These are phyloP conservation scores for Globisporangium polare DNA, from an alignment of 352 stramenopile genomes.

Conservation along the genomic window DNA sequence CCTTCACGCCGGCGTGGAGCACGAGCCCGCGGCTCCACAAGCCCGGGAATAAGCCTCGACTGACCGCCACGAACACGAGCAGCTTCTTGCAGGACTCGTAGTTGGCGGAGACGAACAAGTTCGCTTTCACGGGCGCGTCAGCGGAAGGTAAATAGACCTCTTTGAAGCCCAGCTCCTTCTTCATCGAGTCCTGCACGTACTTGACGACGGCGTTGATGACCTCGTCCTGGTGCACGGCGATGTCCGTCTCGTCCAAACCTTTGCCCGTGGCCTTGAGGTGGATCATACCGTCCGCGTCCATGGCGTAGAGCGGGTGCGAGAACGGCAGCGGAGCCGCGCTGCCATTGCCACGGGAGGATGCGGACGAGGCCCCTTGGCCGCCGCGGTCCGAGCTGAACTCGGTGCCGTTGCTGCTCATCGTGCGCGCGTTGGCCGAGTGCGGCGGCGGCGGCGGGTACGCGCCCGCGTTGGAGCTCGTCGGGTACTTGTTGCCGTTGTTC, in stretches of 20 bases:
- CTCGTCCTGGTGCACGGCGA: constrained; percentile 86
- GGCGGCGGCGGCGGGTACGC: constrained; percentile 21
- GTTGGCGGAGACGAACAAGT: constrained; percentile 81
- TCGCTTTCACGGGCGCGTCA: constrained; percentile 74
- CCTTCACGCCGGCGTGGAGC: constrained; percentile 83
- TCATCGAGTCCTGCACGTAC: constrained; percentile 86
- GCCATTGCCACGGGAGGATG: background rate
- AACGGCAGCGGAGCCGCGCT: constrained; percentile 47
- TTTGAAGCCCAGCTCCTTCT: constrained; percentile 66
- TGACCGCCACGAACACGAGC: constrained; percentile 84
- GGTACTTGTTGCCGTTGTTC: constrained; percentile 34
- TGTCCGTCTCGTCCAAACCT: constrained; percentile 73
- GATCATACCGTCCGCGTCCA: constrained; percentile 84
- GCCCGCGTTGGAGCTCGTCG: background rate
- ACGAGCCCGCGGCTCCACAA: constrained; percentile 84
- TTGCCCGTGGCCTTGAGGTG: constrained; percentile 83
- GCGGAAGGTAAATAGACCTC: constrained; percentile 71
- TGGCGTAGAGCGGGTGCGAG: constrained; percentile 75
- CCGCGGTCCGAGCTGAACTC: constrained; percentile 9
- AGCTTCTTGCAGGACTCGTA: constrained; percentile 79
- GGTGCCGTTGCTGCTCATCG: constrained; percentile 38
- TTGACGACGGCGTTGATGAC: constrained; percentile 85
- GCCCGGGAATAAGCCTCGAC: constrained; percentile 71
- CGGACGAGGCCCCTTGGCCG: background rate
- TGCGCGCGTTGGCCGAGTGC: constrained; percentile 39